Conservation (phyloP, 305 asterid species). For the Ajuga reptans region DNA sequence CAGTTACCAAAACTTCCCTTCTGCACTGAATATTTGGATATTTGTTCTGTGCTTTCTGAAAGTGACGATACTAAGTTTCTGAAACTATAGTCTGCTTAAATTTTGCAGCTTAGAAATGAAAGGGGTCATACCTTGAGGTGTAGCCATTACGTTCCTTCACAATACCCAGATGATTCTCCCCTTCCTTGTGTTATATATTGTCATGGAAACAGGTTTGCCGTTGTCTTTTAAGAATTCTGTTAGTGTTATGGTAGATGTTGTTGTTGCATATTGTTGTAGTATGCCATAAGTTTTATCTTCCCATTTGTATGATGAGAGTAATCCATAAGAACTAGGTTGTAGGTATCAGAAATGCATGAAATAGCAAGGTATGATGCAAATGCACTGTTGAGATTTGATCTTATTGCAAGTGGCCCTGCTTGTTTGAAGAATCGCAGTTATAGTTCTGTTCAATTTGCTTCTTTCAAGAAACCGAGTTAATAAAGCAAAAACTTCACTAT, state of each 20-base stretch:
- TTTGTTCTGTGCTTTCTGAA: slow-evolving; percentile 15
- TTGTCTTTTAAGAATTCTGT: slow-evolving; percentile 16
- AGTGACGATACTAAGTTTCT: slow-evolving; percentile 18
- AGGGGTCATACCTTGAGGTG: slow-evolving; percentile 84
- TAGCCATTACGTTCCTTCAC: slow-evolving; percentile 83
- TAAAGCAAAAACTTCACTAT: neutral
- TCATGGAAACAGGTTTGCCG: slow-evolving; percentile 84
- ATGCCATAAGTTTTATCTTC: neutral
- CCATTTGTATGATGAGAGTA: neutral
- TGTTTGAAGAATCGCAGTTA: neutral
- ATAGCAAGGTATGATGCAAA: neutral
- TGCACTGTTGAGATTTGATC: neutral
- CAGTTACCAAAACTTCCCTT: slow-evolving; percentile 32
- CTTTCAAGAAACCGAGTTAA: neutral
- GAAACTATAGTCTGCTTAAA: slow-evolving; percentile 21
- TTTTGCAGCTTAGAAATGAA: slow-evolving; percentile 79
- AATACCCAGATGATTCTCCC: slow-evolving; percentile 65
- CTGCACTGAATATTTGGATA: slow-evolving; percentile 9
- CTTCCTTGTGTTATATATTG: slow-evolving; percentile 98
- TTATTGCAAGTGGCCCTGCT: slow-evolving; percentile 3
- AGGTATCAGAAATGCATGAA: neutral
- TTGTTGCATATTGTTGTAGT: slow-evolving; percentile 2
- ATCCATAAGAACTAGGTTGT: neutral
- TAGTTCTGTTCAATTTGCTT: neutral
- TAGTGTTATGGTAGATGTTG: neutral